These are phyloP conservation scores for Stephanodiscus triporus DNA, from an alignment of 108 stramenopile species.

Conservation along the genomic window DNA sequence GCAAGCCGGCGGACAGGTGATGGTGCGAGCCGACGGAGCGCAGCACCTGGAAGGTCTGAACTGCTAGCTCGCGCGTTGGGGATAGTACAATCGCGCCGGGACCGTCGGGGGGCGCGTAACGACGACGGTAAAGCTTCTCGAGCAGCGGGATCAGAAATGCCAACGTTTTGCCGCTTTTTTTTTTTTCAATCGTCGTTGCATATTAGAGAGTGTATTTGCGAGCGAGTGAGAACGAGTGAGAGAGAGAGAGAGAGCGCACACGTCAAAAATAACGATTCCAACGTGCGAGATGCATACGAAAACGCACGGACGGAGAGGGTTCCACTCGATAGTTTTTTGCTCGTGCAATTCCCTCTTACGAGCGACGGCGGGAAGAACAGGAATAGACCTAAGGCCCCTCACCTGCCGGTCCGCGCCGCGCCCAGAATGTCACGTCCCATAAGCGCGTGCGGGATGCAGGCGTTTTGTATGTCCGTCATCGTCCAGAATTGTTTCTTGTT, in stretches of 20 bases:
- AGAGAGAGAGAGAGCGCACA: neutral
- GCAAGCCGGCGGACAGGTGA: constrained; percentile 90
- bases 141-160: constrained; percentile 90
- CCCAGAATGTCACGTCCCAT: constrained; percentile 92
- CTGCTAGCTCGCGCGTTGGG: constrained; percentile 99
- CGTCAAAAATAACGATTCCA: neutral
- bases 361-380: neutral
- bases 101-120: constrained; percentile 86
- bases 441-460: constrained; percentile 93
- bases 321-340: no score
- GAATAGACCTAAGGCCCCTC: constrained; percentile 1
- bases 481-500: constrained; percentile 72
- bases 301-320: neutral
- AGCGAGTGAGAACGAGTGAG: no score
- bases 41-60: constrained; percentile 97
- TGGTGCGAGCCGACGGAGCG: constrained; percentile 87
- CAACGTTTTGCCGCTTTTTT: constrained; percentile 83
- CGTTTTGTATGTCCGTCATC: constrained; percentile 93
- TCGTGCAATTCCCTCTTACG: no score
- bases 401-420: constrained; percentile 92
- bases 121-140: constrained; percentile 80
- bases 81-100: constrained; percentile 94
- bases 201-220: no score
- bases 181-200: neutral
- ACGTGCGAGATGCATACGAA: no score